phyloP scores from a whole-genome alignment of 345 rosid species.

The Euphorbia pulcherrima region DNA sequence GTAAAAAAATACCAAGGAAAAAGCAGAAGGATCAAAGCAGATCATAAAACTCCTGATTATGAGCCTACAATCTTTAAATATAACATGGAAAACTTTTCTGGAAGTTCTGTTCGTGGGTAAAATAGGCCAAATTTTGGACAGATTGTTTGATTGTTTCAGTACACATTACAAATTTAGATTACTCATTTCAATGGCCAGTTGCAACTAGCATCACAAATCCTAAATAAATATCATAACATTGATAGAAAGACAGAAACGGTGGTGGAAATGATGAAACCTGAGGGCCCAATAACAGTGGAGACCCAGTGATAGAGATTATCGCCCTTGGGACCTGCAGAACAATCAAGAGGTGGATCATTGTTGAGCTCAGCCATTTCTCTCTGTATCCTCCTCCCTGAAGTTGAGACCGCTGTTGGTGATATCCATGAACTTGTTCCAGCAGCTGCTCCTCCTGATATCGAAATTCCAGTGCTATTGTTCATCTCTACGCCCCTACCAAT shows the following conservation, averaged over 20 bases:
- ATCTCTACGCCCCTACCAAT: conserved; percentile 1
- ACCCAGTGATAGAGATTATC: conserved; percentile 94
- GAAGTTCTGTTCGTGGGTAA: too few relatives aligned
- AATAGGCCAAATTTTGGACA: neutral
- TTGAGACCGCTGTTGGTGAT: conserved; percentile 69
- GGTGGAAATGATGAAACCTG: conserved; percentile 34
- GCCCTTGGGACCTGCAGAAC: conserved; percentile 89
- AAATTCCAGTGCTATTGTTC: conserved; percentile 13
- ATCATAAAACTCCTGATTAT: too few relatives aligned
- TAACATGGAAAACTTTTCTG: too few relatives aligned
- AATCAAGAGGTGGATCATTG: conserved; percentile 67
- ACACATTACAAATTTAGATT: neutral
- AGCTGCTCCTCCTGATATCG: conserved; percentile 27
- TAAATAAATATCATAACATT: neutral
- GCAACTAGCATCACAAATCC: neutral
- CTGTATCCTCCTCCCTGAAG: conserved; percentile 90
- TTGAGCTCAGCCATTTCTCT: conserved; percentile 81
- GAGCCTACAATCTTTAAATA: too few relatives aligned
- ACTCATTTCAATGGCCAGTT: neutral
- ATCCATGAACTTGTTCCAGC: conserved; percentile 64
- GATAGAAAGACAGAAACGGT: neutral
- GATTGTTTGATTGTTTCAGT: neutral
- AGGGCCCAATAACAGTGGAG: conserved; percentile 77
- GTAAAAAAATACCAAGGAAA: neutral
- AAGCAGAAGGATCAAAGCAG: neutral